phyloP scores from a whole-genome alignment of 768 basidiomycete species.

The Pulveroboletus sp. region DNA sequence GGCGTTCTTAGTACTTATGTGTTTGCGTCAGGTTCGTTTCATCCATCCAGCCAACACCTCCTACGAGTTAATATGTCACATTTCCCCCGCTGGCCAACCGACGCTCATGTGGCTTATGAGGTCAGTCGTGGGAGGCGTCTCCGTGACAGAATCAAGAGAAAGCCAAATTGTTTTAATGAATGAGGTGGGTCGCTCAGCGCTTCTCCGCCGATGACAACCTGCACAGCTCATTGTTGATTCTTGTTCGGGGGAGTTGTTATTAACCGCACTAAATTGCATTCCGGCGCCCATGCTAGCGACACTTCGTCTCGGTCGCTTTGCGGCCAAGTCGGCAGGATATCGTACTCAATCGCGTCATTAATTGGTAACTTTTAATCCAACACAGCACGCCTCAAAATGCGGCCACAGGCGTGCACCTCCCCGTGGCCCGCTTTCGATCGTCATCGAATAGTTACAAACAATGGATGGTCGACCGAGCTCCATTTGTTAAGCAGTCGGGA shows the following conservation, averaged over 20 bases:
- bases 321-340: not conserved
- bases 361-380: not conserved
- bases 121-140: not conserved
- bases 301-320: not conserved
- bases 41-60: not conserved
- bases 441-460: too few species aligned
- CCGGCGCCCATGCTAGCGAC: not conserved
- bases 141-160: constrained; percentile 4
- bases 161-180: constrained; percentile 12
- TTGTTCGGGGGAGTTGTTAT: constrained; percentile 1
- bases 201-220: constrained; percentile 14
- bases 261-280: constrained; percentile 5
- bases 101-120: not conserved
- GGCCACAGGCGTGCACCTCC: constrained; percentile 4
- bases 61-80: not conserved
- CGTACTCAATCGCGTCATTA: not conserved
- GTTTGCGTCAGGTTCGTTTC: too few species aligned
- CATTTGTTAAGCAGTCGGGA: constrained; percentile 2
- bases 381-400: constrained; percentile 16
- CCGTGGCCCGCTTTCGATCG: too few species aligned
- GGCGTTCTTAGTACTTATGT: too few species aligned
- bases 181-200: too few species aligned
- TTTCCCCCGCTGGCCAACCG: not conserved
- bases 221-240: not conserved
- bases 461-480: constrained; percentile 1